Conservation (phyloP, 805 yeast species). For the Cyberlindnera amylophila region DNA sequence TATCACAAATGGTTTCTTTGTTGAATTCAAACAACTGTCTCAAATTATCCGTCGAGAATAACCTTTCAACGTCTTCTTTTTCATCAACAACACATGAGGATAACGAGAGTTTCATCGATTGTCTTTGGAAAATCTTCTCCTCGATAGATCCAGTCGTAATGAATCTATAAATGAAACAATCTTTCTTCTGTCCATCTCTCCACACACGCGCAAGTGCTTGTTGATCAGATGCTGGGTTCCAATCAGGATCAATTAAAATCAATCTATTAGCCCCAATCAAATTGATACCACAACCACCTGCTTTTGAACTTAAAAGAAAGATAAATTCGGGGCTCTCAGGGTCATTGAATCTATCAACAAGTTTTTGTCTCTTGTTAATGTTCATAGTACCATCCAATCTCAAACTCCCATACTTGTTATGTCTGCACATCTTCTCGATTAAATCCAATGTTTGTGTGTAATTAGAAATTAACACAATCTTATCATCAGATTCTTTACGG, state of each 20-base stretch:
- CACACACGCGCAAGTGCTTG: constrained; percentile 97
- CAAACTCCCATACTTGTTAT: constrained; percentile 66
- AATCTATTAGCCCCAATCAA: constrained; percentile 93
- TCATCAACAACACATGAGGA: constrained; percentile 97
- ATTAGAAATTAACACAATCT: constrained; percentile 90
- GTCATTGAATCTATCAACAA: constrained; percentile 88
- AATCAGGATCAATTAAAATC: constrained; percentile 84
- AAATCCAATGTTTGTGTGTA: constrained; percentile 92
- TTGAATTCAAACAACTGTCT: constrained; percentile 71
- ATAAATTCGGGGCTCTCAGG: constrained; percentile 87
- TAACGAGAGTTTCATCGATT: constrained; percentile 86
- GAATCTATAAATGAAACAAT: constrained; percentile 90
- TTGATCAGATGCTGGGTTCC: constrained; percentile 99
- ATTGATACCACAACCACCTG: constrained; percentile 98
- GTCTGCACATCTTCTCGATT: constrained; percentile 81
- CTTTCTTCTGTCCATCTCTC: constrained; percentile 98
- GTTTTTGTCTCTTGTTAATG: constrained; percentile 86
- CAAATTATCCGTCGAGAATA: constrained; percentile 79
- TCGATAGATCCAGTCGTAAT: constrained; percentile 94
- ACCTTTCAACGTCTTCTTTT: constrained; percentile 88
- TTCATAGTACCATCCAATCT: constrained; percentile 91
- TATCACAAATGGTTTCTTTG: constrained; percentile 70
- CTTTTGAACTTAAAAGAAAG: constrained; percentile 87
- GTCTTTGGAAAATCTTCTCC: constrained; percentile 94
- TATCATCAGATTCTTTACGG: constrained; percentile 80